Base-by-base conservation (phyloP, 2,329 filamentous ascomycete genomes). In the Diaporthe sp. region DNA sequence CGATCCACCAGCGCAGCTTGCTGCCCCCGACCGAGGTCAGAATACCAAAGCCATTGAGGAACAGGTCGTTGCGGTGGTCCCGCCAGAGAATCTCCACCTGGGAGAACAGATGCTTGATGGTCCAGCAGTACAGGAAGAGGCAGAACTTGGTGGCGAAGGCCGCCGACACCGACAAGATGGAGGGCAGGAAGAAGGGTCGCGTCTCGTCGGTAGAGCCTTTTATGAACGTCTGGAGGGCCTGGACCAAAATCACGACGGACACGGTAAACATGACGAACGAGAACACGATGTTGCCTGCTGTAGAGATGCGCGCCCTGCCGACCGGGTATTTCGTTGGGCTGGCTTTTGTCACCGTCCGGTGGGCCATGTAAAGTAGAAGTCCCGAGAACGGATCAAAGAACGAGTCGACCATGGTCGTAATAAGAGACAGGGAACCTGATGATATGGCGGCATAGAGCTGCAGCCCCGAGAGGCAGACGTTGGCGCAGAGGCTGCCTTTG, bases 351-450 rank as follows among this genome's bases (percentile, higher is more conserved):
- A 98, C 95, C 65, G 97, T 96, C 68, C 96, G 94, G 83, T 96
- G 93, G 76, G 94, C 95, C 57, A 98, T 84, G 74, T 98, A 95
- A 19, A 98, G 89, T 0, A 94, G 95, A 69, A 98, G 83, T 81
- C 98, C 98, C 80, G 94, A 96, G 80, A 97, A 82, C 12, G 95
- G 96, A 82, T 98, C 97, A 85, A 98, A 98, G 78, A 98, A 89
- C 65, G 96, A 92, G 84, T 99, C 97, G 19, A 96, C 96, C 94
- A 97, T 98, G 77, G 96, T 99, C 19, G 97, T 98, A 86, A 98
- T 98, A 58, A 99, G 91, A 8, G 96, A 98, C 49, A 98, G 90
- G n/a, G 95, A 98, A 53, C 94, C 92, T 0, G 96, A 98, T 0
- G 94, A 91, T 62, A 95, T 90, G 77, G 96, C 96, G 57, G 93